These are phyloP conservation scores for Daldinia eschscholtzii DNA, from an alignment of 2,329 filamentous ascomycete genomes.

Conservation along the genomic window DNA sequence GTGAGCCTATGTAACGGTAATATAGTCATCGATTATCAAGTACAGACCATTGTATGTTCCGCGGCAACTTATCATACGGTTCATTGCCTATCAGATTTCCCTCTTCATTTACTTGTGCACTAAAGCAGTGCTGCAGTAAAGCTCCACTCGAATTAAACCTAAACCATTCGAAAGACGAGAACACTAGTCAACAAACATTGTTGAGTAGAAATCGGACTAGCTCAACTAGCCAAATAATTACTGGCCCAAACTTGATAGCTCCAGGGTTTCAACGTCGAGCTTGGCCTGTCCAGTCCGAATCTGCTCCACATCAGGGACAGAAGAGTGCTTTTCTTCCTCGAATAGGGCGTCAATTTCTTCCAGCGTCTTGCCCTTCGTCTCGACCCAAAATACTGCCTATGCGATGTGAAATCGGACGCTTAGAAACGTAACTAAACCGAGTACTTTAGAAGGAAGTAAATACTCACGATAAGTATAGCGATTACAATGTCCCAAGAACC, in stretches of 20 bases:
- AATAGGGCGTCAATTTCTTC: conserved; percentile 57
- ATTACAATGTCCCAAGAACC: conserved; percentile 59
- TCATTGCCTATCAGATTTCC: neutral
- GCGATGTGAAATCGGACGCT: conserved; percentile 16
- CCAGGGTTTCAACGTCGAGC: conserved; percentile 42
- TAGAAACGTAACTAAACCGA: neutral
- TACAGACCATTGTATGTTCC: neutral
- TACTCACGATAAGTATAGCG: conserved; percentile 55
- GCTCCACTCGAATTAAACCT: neutral
- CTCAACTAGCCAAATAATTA: neutral
- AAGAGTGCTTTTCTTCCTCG: conserved; percentile 52
- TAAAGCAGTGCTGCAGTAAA: neutral
- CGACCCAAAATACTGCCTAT: conserved; percentile 54
- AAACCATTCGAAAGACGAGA: neutral
- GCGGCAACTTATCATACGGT: neutral
- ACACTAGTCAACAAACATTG: neutral
- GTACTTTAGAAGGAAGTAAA: neutral
- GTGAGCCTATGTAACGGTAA: neutral
- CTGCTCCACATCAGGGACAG: conserved; percentile 48
- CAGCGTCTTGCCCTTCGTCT: conserved; percentile 56
- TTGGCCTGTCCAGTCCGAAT: conserved; percentile 45
- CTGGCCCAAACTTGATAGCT: conserved; percentile 6
- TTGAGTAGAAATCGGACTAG: neutral
- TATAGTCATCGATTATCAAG: neutral
- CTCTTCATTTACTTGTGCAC: neutral